phyloP scores from a whole-genome alignment of 1,284 basidiomycete genomes.

The Cryptococcus sp. region DNA sequence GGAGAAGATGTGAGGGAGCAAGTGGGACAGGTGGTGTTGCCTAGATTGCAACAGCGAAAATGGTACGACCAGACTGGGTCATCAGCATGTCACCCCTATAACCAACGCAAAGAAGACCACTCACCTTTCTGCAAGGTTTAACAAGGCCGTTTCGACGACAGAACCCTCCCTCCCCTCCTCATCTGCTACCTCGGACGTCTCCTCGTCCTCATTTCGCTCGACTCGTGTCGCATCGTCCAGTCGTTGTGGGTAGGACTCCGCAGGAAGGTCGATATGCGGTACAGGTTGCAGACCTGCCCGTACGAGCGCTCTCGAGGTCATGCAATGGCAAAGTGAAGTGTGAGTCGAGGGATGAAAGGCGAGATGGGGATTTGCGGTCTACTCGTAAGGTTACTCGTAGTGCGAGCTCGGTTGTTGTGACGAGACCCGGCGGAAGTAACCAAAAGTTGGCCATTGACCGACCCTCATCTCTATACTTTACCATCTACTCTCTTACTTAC shows the following conservation, averaged over 20 bases:
- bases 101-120: too few species aligned
- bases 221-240: constrained; percentile 16
- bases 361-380: too few species aligned
- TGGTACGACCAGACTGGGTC: constrained; percentile 29
- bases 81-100: too few species aligned
- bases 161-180: constrained; percentile 11
- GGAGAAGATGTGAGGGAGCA: constrained; percentile 41
- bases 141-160: constrained; percentile 17
- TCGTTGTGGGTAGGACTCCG: constrained; percentile 25
- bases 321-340: too few species aligned
- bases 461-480: too few species aligned
- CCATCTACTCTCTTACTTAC: too few species aligned
- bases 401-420: too few species aligned
- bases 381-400: too few species aligned
- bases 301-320: constrained; percentile 6
- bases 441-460: too few species aligned
- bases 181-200: constrained; percentile 6
- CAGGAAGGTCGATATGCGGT: constrained; percentile 26
- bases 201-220: constrained; percentile 2
- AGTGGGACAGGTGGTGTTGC: constrained; percentile 32
- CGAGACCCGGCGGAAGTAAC: too few species aligned
- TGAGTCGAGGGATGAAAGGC: too few species aligned
- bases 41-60: constrained; percentile 38
- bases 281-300: constrained; percentile 7
- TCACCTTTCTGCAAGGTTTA: constrained; percentile 34